phyloP scores from a whole-genome alignment of 129 eudicot genomes.

The sunflower (Helianthus annuus) region DNA sequence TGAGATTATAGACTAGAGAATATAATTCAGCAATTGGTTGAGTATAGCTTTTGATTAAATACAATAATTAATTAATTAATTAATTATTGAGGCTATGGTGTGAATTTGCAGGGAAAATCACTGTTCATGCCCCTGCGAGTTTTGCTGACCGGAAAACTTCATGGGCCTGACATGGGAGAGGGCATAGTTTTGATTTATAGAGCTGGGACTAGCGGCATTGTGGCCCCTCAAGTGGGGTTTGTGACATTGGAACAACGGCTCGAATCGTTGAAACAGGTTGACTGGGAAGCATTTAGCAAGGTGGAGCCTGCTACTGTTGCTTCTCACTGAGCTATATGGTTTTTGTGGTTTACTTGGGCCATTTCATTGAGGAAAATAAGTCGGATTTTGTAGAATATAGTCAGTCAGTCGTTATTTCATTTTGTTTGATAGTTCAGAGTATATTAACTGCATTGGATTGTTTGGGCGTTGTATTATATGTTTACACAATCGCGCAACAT shows the following conservation, averaged over 20 bases:
- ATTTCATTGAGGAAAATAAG: conserved; percentile 1
- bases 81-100: not conserved
- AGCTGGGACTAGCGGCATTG: conserved; percentile 54
- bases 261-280: conserved; percentile 50
- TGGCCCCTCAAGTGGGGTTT: conserved; percentile 58
- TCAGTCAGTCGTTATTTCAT: not conserved
- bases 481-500: not conserved
- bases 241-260: conserved; percentile 65
- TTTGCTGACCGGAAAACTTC: conserved; percentile 89
- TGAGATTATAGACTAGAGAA: conserved; percentile 28
- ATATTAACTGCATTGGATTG: not conserved
- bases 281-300: conserved; percentile 59
- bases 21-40: not conserved
- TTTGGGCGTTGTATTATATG: not conserved
- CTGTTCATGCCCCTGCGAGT: conserved; percentile 97
- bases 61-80: not conserved
- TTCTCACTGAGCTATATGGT: conserved; percentile 29
- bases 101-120: conserved; percentile 70
- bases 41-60: conserved; percentile 2
- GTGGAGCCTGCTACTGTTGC: conserved; percentile 47
- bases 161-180: conserved; percentile 86
- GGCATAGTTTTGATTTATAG: conserved; percentile 52
- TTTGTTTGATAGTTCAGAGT: not conserved
- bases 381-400: conserved; percentile 15
- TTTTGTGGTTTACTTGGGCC: not conserved